These are phyloP conservation scores for Schizophyllum amplum DNA, from an alignment of 1,284 basidiomycete genomes.

Conservation along the genomic window DNA sequence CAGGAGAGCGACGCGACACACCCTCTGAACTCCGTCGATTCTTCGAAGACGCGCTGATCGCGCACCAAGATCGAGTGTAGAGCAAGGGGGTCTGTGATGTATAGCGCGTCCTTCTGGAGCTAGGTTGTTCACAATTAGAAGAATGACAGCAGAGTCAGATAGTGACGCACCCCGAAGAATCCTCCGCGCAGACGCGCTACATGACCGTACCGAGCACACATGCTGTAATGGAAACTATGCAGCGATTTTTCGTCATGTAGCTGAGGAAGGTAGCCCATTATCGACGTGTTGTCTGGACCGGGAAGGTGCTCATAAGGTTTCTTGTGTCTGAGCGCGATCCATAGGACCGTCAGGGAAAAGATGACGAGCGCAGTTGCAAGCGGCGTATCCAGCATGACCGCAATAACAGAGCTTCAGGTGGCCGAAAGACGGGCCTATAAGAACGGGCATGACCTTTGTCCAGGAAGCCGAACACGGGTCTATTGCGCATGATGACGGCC, in stretches of 20 bases:
- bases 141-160: not conserved
- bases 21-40: constrained; percentile 17
- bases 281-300: not conserved
- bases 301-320: not conserved
- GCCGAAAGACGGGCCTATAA: too few relatives aligned
- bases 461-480: too few relatives aligned
- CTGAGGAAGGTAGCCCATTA: not conserved
- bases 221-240: constrained; percentile 11
- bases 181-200: constrained; percentile 17
- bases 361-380: too few relatives aligned
- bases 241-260: not conserved
- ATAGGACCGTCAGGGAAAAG: too few relatives aligned
- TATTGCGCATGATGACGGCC: not conserved
- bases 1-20: constrained; percentile 4
- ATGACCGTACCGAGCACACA: constrained; percentile 19
- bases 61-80: constrained; percentile 19
- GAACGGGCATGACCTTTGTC: too few relatives aligned
- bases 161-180: constrained; percentile 13
- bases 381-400: too few relatives aligned
- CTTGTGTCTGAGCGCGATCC: not conserved
- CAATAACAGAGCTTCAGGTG: too few relatives aligned
- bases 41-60: constrained; percentile 16
- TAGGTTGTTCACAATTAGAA: not conserved
- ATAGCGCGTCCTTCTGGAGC: constrained; percentile 16
- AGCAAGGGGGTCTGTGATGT: constrained; percentile 19